These are phyloP conservation scores for Rosa multiflora DNA, from an alignment of 306 rosid species.

Conservation along the genomic window DNA sequence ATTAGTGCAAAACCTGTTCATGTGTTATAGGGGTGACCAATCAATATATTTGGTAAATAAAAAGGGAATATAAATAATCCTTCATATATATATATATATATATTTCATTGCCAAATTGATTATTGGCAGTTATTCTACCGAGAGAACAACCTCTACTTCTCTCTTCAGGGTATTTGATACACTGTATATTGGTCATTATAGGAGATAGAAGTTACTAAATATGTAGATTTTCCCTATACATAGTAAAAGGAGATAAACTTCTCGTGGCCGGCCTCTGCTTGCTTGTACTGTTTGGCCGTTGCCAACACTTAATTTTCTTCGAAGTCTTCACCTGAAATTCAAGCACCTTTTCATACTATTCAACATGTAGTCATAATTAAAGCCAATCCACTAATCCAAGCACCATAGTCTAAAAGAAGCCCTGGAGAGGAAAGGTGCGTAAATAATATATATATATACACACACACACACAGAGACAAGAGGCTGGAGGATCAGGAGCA, in stretches of 20 bases:
- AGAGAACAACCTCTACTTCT: neutral
- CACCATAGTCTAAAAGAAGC: conserved; percentile 19
- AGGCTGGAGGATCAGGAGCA: neutral
- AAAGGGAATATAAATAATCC: too few relatives aligned
- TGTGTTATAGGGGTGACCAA: too few relatives aligned
- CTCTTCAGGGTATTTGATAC: neutral
- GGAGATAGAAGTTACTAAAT: neutral
- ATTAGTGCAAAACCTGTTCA: too few relatives aligned
- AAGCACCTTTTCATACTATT: neutral
- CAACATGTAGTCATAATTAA: neutral
- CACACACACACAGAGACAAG: neutral
- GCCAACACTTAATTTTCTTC: neutral
- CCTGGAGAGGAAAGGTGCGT: neutral
- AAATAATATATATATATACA: neutral
- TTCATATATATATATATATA: too few relatives aligned
- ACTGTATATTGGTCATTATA: neutral
- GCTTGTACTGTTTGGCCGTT: neutral
- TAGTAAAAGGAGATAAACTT: neutral
- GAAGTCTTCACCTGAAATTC: neutral
- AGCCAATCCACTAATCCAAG: conserved; percentile 1
- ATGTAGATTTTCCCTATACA: neutral
- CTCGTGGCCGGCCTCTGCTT: neutral
- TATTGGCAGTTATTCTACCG: too few relatives aligned
- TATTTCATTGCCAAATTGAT: too few relatives aligned
- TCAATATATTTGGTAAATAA: too few relatives aligned